Evolutionary conservation across 495 filamentous ascomycete species (phyloP).

Genomic region (Aspergillus indologenus): DNA sequence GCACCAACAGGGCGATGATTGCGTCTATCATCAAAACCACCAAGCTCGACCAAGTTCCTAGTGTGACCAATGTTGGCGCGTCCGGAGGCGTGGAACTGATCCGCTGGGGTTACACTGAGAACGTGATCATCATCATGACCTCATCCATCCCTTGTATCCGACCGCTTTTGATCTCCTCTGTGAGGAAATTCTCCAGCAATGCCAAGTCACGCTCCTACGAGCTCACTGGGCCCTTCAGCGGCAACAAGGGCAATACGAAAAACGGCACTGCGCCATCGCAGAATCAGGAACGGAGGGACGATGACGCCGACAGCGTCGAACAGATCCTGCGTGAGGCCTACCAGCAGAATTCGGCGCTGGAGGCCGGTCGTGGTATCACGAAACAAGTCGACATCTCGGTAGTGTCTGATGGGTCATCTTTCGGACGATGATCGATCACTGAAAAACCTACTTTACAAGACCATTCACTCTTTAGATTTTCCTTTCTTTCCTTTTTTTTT

Average conservation of each 20-base stretch:
- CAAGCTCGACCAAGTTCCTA: conserved; percentile 33
- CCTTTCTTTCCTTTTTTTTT: neutral
- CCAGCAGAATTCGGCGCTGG: conserved; percentile 17
- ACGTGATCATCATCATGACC: conserved; percentile 36
- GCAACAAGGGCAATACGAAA: conserved; percentile 4
- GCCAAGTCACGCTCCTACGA: conserved; percentile 31
- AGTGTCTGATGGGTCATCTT: neutral
- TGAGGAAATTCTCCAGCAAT: conserved; percentile 36
- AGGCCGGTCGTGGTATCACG: conserved; percentile 23
- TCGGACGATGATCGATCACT: neutral
- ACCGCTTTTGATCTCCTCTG: conserved; percentile 35
- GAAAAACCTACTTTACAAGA: neutral
- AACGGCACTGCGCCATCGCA: neutral
- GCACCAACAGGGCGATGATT: conserved; percentile 29
- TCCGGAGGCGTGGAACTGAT: conserved; percentile 30
- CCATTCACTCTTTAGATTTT: neutral
- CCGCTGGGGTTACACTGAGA: conserved; percentile 35
- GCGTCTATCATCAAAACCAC: conserved; percentile 46
- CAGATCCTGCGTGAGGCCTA: conserved; percentile 25
- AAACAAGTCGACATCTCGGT: conserved; percentile 37
- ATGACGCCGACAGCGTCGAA: conserved; percentile 33
- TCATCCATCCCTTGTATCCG: conserved; percentile 37
- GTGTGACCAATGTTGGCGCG: conserved; percentile 31
- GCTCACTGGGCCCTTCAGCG: conserved; percentile 24
- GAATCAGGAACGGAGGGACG: conserved; percentile 4